A percentile compares a stretch with the other conserved stretches of the same genome.
Evolutionary conservation across 2,329 filamentous ascomycete species (phyloP).

Genomic region (Ophiocordyceps unilateralis): DNA sequence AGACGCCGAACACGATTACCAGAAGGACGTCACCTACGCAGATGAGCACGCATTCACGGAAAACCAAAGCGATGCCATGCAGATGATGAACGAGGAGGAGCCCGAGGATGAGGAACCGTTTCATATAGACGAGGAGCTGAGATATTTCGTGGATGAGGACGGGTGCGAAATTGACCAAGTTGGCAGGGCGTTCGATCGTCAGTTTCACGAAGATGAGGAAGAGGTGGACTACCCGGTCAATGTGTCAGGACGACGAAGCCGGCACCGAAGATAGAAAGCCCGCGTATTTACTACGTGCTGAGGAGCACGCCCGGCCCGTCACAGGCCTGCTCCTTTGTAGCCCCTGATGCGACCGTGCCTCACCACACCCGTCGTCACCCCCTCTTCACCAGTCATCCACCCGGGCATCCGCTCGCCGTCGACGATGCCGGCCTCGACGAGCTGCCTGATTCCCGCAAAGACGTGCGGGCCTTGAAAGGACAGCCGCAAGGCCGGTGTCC

Average conservation of each 20-base stretch:
- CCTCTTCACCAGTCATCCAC: slow-evolving; percentile 82
- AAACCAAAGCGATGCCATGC: too few relatives aligned
- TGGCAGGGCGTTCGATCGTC: not conserved
- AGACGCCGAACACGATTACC: not conserved
- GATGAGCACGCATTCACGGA: too few relatives aligned
- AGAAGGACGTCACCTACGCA: not conserved
- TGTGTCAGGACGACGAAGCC: not conserved
- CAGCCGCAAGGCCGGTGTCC: slow-evolving; percentile 32
- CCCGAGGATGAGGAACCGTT: too few relatives aligned
- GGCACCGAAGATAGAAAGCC: too few relatives aligned
- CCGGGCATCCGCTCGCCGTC: slow-evolving; percentile 67
- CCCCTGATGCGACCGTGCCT: slow-evolving; percentile 46
- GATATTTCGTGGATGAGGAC: not conserved
- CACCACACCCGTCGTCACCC: slow-evolving; percentile 56
- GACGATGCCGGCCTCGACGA: slow-evolving; percentile 61
- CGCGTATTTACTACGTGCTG: too few relatives aligned
- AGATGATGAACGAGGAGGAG: too few relatives aligned
- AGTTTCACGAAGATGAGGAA: not conserved
- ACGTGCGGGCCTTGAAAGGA: slow-evolving; percentile 63
- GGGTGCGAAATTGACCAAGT: not conserved
- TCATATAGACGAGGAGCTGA: not conserved
- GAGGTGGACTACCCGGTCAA: not conserved
- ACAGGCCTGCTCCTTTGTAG: slow-evolving; percentile 37
- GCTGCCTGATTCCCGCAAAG: slow-evolving; percentile 60
- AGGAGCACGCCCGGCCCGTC: slow-evolving; percentile 1